phyloP scores from a whole-genome alignment of 495 filamentous ascomycete species.

The Friedmanniomyces endolithicus region DNA sequence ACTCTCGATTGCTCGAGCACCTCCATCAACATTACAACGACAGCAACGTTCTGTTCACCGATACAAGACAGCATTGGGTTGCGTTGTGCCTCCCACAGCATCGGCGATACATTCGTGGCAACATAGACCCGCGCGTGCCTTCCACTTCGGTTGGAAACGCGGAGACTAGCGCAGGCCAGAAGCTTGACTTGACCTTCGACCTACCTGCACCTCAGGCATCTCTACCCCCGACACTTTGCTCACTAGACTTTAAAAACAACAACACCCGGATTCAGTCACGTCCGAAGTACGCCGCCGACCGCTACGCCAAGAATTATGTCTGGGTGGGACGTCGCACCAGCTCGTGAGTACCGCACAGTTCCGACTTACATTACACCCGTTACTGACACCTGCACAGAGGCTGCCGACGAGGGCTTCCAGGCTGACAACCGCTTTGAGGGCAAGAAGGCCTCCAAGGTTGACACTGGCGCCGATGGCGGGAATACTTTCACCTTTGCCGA shows the following conservation, averaged over 20 bases:
- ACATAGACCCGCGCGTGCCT: too few species aligned
- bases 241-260: background rate
- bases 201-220: background rate
- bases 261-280: background rate
- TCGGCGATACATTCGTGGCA: too few species aligned
- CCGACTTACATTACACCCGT: background rate
- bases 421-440: conserved; percentile 14
- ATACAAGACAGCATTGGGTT: too few species aligned
- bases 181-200: background rate
- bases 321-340: conserved; percentile 9
- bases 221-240: background rate
- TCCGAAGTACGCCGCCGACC: too few species aligned
- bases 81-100: too few species aligned
- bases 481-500: conserved; percentile 3
- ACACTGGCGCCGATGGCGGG: conserved; percentile 14
- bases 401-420: conserved; percentile 1
- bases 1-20: too few species aligned
- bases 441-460: too few species aligned
- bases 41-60: too few species aligned
- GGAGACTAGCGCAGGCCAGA: background rate
- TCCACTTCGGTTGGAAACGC: background rate
- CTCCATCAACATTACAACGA: too few species aligned
- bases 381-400: background rate
- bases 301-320: background rate
- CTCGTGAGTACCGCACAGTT: background rate